Evolutionary conservation across 2,329 filamentous ascomycete species (phyloP).

Genomic region (Teratosphaeria gauchensis): DNA sequence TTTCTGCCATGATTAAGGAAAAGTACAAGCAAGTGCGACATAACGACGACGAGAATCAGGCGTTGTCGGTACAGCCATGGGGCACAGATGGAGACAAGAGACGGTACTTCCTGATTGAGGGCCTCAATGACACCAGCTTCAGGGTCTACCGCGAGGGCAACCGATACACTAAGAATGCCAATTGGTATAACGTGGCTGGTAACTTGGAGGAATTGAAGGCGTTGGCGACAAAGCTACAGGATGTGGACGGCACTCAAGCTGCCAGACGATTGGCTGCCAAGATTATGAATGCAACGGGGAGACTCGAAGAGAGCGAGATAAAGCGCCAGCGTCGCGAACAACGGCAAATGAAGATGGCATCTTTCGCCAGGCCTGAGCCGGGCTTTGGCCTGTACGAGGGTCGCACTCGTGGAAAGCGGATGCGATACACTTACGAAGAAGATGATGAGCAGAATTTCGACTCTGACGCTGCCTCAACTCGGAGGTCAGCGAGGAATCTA

Average conservation of each 20-base stretch:
- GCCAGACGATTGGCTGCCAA: conserved; percentile 68
- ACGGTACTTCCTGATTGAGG: conserved; percentile 88
- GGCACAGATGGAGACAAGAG: conserved; percentile 82
- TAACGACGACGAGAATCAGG: conserved; percentile 69
- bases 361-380: conserved; percentile 77
- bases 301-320: conserved; percentile 92
- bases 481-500: conserved; percentile 52
- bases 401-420: conserved; percentile 86
- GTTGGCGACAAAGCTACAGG: conserved; percentile 66
- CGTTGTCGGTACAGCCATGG: conserved; percentile 83
- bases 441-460: conserved; percentile 61
- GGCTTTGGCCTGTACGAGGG: conserved; percentile 94
- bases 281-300: conserved; percentile 69
- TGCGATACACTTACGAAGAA: conserved; percentile 93
- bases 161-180: conserved; percentile 57
- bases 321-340: conserved; percentile 93
- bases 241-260: conserved; percentile 68
- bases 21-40: conserved; percentile 82
- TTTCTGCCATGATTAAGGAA: conserved; percentile 73
- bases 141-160: conserved; percentile 91
- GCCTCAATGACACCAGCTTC: conserved; percentile 87
- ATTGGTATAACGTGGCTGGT: conserved; percentile 90
- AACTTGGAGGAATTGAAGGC: conserved; percentile 74
- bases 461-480: conserved; percentile 58
- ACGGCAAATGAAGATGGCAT: conserved; percentile 71